phyloP scores from a whole-genome alignment of 148 eudicot species.

The Spergularia bocconei region DNA sequence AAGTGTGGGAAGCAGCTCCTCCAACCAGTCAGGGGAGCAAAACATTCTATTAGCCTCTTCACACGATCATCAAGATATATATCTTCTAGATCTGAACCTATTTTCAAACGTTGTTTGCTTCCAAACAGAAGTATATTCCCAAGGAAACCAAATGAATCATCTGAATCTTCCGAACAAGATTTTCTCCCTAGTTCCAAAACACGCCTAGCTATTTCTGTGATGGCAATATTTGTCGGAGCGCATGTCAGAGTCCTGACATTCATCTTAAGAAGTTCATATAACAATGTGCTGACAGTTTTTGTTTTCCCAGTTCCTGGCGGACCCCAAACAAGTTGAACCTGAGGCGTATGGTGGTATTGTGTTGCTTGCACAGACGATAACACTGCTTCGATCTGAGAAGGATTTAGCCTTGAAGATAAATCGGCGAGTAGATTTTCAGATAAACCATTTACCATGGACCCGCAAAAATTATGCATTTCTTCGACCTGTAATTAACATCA shows the following conservation, averaged over 20 bases:
- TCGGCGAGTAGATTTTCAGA: conserved; percentile 17
- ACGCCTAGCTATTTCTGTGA: conserved; percentile 51
- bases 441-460: conserved; percentile 16
- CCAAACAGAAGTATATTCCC: conserved; percentile 69
- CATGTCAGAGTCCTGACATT: conserved; percentile 41
- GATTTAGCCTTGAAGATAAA: conserved; percentile 34
- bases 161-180: conserved; percentile 24
- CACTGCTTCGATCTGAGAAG: conserved; percentile 44
- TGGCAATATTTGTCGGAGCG: conserved; percentile 58
- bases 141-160: conserved; percentile 20
- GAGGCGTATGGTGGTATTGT: conserved; percentile 36
- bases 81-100: conserved; percentile 39
- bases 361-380: conserved; percentile 33
- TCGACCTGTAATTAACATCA: conserved; percentile 35
- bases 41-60: conserved; percentile 44
- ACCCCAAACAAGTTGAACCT: conserved; percentile 57
- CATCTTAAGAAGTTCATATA: conserved; percentile 35
- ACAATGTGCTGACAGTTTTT: conserved; percentile 41
- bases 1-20: conserved; percentile 42
- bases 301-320: conserved; percentile 73
- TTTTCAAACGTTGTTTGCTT: conserved; percentile 41
- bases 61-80: conserved; percentile 54
- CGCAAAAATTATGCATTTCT: conserved; percentile 28
- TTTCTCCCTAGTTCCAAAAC: conserved; percentile 36
- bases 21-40: conserved; percentile 62